Evolutionary conservation across 2,329 filamentous ascomycete species (phyloP), one percentile per base, ranked within the genome.

Genomic region (Trichoderma polysporum): DNA sequence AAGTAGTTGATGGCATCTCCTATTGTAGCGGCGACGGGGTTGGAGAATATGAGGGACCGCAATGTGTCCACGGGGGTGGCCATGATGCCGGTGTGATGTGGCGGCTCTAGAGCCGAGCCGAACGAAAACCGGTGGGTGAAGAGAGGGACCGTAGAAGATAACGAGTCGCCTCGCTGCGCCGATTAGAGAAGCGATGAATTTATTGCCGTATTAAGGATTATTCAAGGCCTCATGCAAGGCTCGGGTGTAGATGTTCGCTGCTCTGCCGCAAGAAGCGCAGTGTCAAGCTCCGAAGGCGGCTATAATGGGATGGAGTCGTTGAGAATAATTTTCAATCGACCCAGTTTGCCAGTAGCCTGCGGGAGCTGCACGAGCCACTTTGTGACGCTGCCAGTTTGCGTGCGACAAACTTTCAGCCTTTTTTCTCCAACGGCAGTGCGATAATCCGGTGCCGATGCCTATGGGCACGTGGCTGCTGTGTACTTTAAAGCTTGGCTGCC

Each of bases 1-100:
- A 98, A 96, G 63, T 89, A 87, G 74, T 85, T 86, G 82, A 95
- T 91, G 80, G 88, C 89, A 85, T 97, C 91, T 79, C 88, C 86
- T 73, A 97, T 77, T 71, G 87, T 84, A 71, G 84, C 83, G 66
- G 88, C 83, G 74, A 95, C 80, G 68, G 91, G 87, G 79, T 97
- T 97, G 75, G 90, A 86, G 74, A 87, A 84, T 72, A 97, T 78
- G 73, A 93, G 87, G 75, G 88, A 87, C 71, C 76, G 76, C 70
- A 81, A 74, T 88, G 82, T 72, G 85, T 84, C 79, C 80, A 85
- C 72, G 73, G 78, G 75, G 72, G 75, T 80, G 69, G 84, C 82
- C 85, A 88, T 87, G 74, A 74, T 81, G 78, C 76, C 69, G 70
- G 70, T 67, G 57, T 56, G 19, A 8, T 53, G 62, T 58, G 52